A percentile compares a stretch with the other conserved stretches of the same genome.
Evolutionary conservation across 345 rosid species (phyloP).

Genomic region (Sonneratia alba): DNA sequence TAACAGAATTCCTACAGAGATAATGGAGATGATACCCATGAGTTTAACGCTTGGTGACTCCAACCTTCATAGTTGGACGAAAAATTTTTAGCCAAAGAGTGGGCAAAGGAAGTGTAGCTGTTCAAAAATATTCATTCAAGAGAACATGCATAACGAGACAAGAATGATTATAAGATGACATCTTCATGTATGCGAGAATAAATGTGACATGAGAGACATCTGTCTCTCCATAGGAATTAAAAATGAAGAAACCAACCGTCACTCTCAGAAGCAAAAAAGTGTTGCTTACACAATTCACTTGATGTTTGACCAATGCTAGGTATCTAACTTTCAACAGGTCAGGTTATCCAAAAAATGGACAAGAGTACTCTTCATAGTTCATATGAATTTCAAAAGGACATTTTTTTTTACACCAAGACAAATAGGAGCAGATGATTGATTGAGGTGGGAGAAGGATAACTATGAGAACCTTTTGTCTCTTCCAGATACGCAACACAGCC

Average conservation of each 20-base stretch:
- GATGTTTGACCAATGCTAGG: neutral
- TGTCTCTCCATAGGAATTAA: neutral
- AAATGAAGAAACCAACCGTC: neutral
- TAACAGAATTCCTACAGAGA: constrained; percentile 77
- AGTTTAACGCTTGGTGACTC: constrained; percentile 96
- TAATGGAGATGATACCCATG: constrained; percentile 70
- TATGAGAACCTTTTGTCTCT: neutral
- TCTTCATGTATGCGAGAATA: neutral
- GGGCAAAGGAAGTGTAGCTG: neutral
- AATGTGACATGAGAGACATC: neutral
- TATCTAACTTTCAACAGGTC: neutral
- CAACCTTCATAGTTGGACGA: constrained; percentile 45
- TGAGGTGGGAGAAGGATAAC: neutral
- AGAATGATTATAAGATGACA: neutral
- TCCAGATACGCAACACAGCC: neutral
- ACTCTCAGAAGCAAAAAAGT: neutral
- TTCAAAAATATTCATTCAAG: neutral
- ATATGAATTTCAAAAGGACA: neutral
- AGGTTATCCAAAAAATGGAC: neutral
- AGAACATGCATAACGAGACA: neutral
- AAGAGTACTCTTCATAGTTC: neutral
- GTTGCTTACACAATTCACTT: neutral
- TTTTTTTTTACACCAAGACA: neutral
- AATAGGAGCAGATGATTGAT: neutral
- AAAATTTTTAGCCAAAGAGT: constrained; percentile 17